Percentiles rank a stretch among this genome's conserved stretches.
Conservation (phyloP, 2,329 filamentous ascomycete genomes). For the Calycina herbarum region DNA sequence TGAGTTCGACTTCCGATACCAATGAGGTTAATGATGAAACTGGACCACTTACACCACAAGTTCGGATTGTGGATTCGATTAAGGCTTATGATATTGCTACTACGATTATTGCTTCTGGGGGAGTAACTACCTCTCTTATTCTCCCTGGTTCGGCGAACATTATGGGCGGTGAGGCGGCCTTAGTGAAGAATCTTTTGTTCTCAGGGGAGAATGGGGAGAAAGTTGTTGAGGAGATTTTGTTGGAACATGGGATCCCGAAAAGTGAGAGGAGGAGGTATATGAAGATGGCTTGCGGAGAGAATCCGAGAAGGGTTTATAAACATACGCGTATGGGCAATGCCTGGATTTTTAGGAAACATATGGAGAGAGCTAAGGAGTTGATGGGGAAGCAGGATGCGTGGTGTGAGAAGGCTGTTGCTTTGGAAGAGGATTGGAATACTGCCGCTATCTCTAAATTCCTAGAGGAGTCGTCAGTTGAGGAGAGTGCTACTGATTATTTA, state of each 20-base stretch:
- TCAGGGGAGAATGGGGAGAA: conserved; percentile 41
- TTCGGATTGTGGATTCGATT: conserved; percentile 43
- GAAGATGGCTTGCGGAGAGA: conserved; percentile 50
- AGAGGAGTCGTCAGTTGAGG: conserved; percentile 15
- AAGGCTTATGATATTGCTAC: conserved; percentile 45
- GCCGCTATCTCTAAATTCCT: conserved; percentile 27
- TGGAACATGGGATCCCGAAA: conserved; percentile 42
- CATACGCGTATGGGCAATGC: conserved; percentile 45
- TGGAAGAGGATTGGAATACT: conserved; percentile 25
- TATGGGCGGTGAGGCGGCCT: conserved; percentile 46
- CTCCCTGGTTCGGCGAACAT: conserved; percentile 47
- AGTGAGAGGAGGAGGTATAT: conserved; percentile 41
- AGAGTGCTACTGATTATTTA: conserved; percentile 38
- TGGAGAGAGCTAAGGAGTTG: conserved; percentile 41
- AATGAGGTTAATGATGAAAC: conserved; percentile 41
- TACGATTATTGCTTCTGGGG: conserved; percentile 44
- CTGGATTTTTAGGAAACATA: conserved; percentile 43
- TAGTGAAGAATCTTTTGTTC: conserved; percentile 43
- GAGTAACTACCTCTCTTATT: conserved; percentile 48
- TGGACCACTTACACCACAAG: conserved; percentile 42
- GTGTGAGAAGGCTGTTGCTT: conserved; percentile 33
- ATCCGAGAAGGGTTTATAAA: conserved; percentile 42
- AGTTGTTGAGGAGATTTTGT: conserved; percentile 44
- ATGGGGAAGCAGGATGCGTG: conserved; percentile 41
- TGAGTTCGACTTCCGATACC: conserved; percentile 38